These are phyloP conservation scores for Aquanectria penicillioides DNA, from an alignment of 2,329 filamentous ascomycete genomes.

Conservation along the genomic window DNA sequence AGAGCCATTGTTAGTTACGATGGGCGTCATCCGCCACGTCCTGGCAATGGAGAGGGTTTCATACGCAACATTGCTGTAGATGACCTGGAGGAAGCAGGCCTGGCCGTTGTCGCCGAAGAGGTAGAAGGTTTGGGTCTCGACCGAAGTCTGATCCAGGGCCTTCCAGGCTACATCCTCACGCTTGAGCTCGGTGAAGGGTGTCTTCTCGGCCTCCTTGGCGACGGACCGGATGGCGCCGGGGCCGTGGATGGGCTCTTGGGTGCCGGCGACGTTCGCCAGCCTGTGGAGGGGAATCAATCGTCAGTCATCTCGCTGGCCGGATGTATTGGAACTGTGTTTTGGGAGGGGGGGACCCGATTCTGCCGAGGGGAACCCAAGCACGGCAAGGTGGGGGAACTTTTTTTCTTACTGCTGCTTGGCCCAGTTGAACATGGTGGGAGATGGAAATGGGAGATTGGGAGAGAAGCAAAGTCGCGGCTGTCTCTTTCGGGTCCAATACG, in stretches of 20 bases:
- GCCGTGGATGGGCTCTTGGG: slow-evolving; percentile 95
- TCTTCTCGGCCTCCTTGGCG: slow-evolving; percentile 79
- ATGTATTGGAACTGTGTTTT: no score
- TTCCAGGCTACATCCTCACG: slow-evolving; percentile 86
- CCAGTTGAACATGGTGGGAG: slow-evolving; percentile 85
- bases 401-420: slow-evolving; percentile 83
- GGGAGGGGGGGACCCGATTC: not conserved
- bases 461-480: not conserved
- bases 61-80: slow-evolving; percentile 97
- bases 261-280: slow-evolving; percentile 86
- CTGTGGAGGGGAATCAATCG: slow-evolving; percentile 48
- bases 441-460: not conserved
- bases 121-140: slow-evolving; percentile 97
- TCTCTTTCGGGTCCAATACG: slow-evolving; percentile 4
- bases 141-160: slow-evolving; percentile 82
- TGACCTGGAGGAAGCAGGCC: slow-evolving; percentile 85
- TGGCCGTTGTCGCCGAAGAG: slow-evolving; percentile 81
- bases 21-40: not conserved
- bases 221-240: slow-evolving; percentile 88
- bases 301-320: no score
- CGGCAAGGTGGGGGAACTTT: slow-evolving; percentile 1
- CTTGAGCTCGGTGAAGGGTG: slow-evolving; percentile 81
- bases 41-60: slow-evolving; percentile 42
- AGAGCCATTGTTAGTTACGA: slow-evolving; percentile 31
- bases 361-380: not conserved